Base-by-base conservation (phyloP, 345 rosid species). In the Litchi chinensis region DNA sequence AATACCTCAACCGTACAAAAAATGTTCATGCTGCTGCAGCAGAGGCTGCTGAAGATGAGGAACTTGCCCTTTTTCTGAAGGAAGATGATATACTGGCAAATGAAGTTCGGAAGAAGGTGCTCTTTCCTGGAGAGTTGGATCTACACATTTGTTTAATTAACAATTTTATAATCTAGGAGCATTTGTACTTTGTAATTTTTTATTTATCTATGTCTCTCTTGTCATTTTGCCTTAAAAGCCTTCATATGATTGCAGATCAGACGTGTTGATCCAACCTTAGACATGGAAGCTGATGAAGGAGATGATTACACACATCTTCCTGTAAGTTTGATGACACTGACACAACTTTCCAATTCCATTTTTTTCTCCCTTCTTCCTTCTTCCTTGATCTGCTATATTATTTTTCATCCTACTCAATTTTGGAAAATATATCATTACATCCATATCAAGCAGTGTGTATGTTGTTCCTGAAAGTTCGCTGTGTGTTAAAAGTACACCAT, bases 21-120 rank as follows among this genome's bases (percentile, higher is more conserved):
- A 92, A 90, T 82, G 85, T 88, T 80, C 80, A 83, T 77, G 93
- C 97, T 79, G 94, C 91, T 22, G 94, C 90, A 78, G 99, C 99
- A 26, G 99, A 94, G 81, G 98, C 98, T 76, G 99, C 98, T 70
- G 99, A 96, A 87, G 99, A 96, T 75, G 97, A 94, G 86, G 97
- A 91, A 76, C 97, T 96, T 81, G 97, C 97, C 54, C 85, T 94
- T 79, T 94, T 96, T 74, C 87, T 96, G 71, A 96, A 87, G 89
- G 93, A 89, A 79, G 98, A 96, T 86, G 93, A 90, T 75, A 90
- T 94, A 74, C 88, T 96, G 90, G 95, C 95, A 43, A 83, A 59
- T 75, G 98, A 96, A 87, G 85, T 90, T 81, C 91, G 90, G 37
- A 87, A 75, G 71, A 94, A 96, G 98, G 99, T 94, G 78, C 63